Evolutionary conservation across 2,329 filamentous ascomycete species (phyloP).

Genomic region (Penicillium aurantiogriseum): DNA sequence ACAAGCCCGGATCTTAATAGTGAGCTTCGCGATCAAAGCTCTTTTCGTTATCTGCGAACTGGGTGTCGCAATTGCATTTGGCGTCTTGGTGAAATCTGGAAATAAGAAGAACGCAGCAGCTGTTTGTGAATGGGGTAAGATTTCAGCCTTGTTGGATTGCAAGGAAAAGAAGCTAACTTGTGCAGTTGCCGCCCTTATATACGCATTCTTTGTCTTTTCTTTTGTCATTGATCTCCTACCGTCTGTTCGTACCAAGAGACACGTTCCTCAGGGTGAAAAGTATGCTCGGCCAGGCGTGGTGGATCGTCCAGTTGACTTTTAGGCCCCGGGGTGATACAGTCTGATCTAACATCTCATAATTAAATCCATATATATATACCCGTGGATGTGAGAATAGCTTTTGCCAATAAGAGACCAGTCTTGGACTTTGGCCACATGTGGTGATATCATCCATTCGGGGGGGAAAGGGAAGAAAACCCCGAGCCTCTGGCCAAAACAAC

Average conservation of each 20-base stretch:
- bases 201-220: slow-evolving; percentile 11
- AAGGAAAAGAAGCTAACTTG: neutral
- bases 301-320: neutral
- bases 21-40: slow-evolving; percentile 8
- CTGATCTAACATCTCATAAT: neutral
- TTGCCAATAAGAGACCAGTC: neutral
- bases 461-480: neutral
- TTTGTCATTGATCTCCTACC: slow-evolving; percentile 10
- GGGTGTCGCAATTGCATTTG: slow-evolving; percentile 9
- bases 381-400: neutral
- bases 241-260: slow-evolving; percentile 9
- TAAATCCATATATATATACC: neutral
- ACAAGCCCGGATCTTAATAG: slow-evolving; percentile 8
- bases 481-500: neutral
- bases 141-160: neutral
- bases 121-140: slow-evolving; percentile 12
- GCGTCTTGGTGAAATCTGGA: neutral
- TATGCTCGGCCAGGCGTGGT: slow-evolving; percentile 1
- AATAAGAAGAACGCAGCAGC: slow-evolving; percentile 5
- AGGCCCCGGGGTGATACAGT: neutral
- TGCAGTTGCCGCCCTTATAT: slow-evolving; percentile 8
- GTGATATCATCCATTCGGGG: slow-evolving; percentile 4
- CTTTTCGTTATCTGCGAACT: slow-evolving; percentile 7
- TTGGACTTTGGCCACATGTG: slow-evolving; percentile 2
- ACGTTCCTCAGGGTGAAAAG: slow-evolving; percentile 11